Percentiles rank a stretch among this genome's conserved stretches.
Conservation (phyloP, 2,329 filamentous ascomycete genomes). For the Diaporthe sp. region DNA sequence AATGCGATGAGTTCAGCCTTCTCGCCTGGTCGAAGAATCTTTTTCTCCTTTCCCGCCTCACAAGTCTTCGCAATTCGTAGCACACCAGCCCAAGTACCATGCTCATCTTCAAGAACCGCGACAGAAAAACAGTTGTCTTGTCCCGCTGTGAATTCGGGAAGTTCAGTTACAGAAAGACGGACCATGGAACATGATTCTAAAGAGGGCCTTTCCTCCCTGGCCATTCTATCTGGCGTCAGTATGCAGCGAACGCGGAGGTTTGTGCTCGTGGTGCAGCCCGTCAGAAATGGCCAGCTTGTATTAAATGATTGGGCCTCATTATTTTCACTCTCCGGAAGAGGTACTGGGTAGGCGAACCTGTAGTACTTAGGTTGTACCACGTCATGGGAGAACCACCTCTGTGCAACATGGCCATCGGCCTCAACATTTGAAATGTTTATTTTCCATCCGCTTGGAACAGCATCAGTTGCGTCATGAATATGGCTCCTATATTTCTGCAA, state of each 20-base stretch:
- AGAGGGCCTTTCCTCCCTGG: not conserved
- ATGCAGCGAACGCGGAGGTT: not conserved
- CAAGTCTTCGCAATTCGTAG: not conserved
- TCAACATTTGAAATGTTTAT: not conserved
- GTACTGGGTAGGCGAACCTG: not conserved
- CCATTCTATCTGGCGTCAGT: not conserved
- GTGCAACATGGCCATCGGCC: not conserved
- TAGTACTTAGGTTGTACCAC: not conserved
- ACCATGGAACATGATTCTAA: fast-evolving
- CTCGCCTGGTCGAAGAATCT: not conserved
- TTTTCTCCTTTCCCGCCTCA: not conserved
- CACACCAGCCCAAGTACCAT: not conserved
- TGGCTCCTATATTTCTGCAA: not conserved
- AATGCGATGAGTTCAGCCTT: not conserved
- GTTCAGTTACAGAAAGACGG: not conserved
- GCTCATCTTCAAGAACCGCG: not conserved
- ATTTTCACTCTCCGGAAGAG: not conserved
- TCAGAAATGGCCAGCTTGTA: not conserved
- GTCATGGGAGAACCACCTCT: not conserved
- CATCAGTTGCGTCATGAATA: not conserved
- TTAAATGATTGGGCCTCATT: not conserved
- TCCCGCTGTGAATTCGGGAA: not conserved
- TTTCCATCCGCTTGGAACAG: not conserved
- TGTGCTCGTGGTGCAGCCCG: not conserved
- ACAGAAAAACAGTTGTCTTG: not conserved